Evolutionary conservation across 2,329 filamentous ascomycete species (phyloP), one percentile per base, ranked within the genome.

Genomic region (Aspergillus floridensis): DNA sequence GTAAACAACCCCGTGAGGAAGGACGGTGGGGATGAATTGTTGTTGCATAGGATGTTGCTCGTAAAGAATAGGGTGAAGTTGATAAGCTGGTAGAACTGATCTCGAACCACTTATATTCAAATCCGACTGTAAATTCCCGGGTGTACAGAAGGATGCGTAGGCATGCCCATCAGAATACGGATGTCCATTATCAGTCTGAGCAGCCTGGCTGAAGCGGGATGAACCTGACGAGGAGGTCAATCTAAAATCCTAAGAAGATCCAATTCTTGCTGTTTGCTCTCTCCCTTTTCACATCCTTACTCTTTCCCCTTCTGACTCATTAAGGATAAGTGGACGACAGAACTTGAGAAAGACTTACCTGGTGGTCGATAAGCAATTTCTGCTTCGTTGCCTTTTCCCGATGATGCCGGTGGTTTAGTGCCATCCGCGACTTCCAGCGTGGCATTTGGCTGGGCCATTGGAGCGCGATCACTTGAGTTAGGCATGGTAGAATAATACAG

Each of bases 41-140:
- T 70, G 70, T 14, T 69, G 63, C 44, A 70, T 64, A 41, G 64
- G 59, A 53, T 65, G 64, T 32, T 71, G 70, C 32, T 68, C 68
- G 44, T 66, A 73, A 16, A 63, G 58, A 11, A 66, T 63, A 21
- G 66, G 56, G n/a, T 66, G 67, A 16, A 65, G 59, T 29, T 64
- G 69, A 44, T 68, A 69, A 26, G 52, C 54, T 11, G 73, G 72
- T 7, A 75, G 58, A 22, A 67, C 56, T 49, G 73, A 70, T 38
- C 58, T 58, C 68, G 74, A 72, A 50, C 68, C 66, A 26, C 60
- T 60, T 72, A 74, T 74, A 38, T 66, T 68, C 48, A 72, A 58
- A 16, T 64, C 47, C 26, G 70, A 65, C 19, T 62, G 57, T 10
- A 53, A 53, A 16, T 58, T 47, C 56, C 66, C 68, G 62, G 70